Percentiles rank a stretch among this genome's conserved stretches.
Evolutionary conservation across 202 grass and related monocot genomes (phyloP).

Genomic region (Digitaria exilis): DNA sequence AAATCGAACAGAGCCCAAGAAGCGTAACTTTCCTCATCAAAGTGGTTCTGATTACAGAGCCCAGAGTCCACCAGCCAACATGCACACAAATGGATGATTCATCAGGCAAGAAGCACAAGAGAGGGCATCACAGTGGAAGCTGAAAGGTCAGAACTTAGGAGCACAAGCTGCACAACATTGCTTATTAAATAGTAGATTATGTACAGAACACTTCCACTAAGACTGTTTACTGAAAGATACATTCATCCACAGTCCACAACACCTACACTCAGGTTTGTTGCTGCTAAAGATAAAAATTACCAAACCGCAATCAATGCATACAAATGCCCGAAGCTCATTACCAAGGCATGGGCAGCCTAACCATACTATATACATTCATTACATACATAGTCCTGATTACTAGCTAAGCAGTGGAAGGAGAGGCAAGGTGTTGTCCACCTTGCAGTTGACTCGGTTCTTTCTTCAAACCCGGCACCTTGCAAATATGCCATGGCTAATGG

Average conservation of each 20-base stretch:
- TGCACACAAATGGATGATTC: background rate
- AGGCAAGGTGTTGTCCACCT: background rate
- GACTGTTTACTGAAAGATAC: conserved; percentile 17
- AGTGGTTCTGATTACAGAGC: background rate
- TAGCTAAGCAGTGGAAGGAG: conserved; percentile 19
- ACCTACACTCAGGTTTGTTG: conserved; percentile 12
- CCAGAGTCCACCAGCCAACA: background rate
- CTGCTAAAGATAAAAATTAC: conserved; percentile 27
- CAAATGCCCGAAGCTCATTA: conserved; percentile 17
- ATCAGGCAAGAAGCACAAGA: background rate
- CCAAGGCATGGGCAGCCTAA: conserved; percentile 17
- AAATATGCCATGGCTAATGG: background rate
- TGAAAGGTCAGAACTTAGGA: background rate
- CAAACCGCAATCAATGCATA: conserved; percentile 32
- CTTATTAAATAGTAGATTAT: conserved; percentile 38
- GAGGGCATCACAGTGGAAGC: background rate
- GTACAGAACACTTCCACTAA: conserved; percentile 36
- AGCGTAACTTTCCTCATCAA: background rate
- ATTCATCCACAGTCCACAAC: background rate
- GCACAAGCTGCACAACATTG: background rate
- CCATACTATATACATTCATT: conserved; percentile 38
- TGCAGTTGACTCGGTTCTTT: conserved; percentile 3
- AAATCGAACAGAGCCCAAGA: background rate
- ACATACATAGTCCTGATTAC: conserved; percentile 49
- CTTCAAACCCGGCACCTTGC: conserved; percentile 7